phyloP scores from a whole-genome alignment of 306 rosid genomes.

The Cucumis melo region DNA sequence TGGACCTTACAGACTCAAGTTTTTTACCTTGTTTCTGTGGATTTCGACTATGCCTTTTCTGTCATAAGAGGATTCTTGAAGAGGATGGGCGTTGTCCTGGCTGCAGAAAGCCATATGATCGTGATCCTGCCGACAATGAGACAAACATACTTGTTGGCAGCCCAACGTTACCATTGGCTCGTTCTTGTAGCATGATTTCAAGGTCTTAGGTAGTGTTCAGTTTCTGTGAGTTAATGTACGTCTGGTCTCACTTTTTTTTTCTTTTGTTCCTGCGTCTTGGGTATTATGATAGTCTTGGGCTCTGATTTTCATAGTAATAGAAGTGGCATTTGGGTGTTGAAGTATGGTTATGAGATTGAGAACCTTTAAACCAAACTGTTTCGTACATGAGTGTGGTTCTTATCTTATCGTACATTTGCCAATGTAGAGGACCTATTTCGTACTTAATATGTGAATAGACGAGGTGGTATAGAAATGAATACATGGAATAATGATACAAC shows the following conservation, averaged over 20 bases:
- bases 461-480: constrained; percentile 80
- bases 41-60: constrained; percentile 90
- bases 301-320: constrained; percentile 30
- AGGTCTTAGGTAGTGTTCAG: constrained; percentile 42
- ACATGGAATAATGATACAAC: constrained; percentile 37
- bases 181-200: constrained; percentile 69
- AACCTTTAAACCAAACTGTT: constrained; percentile 33
- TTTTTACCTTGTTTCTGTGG: constrained; percentile 86
- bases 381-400: constrained; percentile 38
- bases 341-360: constrained; percentile 30
- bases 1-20: constrained; percentile 78
- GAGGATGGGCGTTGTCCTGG: constrained; percentile 93
- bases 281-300: constrained; percentile 33
- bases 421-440: constrained; percentile 45
- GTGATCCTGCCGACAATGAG: constrained; percentile 44
- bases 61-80: constrained; percentile 94
- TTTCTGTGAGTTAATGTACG: constrained; percentile 31
- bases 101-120: constrained; percentile 82
- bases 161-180: constrained; percentile 55
- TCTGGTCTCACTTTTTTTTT: constrained; percentile 13
- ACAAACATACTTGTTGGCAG: constrained; percentile 46
- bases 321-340: constrained; percentile 34
- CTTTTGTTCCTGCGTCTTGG: constrained; percentile 20
- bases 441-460: constrained; percentile 77
- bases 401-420: constrained; percentile 49